These are phyloP conservation scores for Taphrina confusa DNA, from an alignment of 1,139 yeast genomes.

Conservation along the genomic window DNA sequence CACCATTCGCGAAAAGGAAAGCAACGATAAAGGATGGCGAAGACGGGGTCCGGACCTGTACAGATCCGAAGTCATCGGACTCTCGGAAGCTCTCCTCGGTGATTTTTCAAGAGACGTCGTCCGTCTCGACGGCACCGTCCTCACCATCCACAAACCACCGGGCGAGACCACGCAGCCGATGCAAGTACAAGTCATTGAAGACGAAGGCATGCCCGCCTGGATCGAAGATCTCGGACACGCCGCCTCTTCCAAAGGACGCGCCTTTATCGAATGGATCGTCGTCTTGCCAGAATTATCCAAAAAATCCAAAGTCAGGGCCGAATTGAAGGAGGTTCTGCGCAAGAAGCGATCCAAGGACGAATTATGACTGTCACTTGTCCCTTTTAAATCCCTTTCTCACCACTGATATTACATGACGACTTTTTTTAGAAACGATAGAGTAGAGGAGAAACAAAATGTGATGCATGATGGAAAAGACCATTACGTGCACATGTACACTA, in stretches of 20 bases:
- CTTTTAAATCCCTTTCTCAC: too few relatives aligned
- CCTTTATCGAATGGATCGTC: slow-evolving; percentile 27
- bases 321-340: not conserved
- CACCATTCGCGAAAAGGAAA: slow-evolving; percentile 57
- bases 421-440: too few relatives aligned
- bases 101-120: slow-evolving; percentile 72
- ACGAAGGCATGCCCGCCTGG: slow-evolving; percentile 79
- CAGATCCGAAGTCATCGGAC: slow-evolving; percentile 74
- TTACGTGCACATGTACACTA: too few relatives aligned
- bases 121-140: slow-evolving; percentile 62
- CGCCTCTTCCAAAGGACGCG: slow-evolving; percentile 21
- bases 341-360: slow-evolving; percentile 17
- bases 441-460: too few relatives aligned
- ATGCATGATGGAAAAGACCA: too few relatives aligned
- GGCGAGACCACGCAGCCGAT: slow-evolving; percentile 64
- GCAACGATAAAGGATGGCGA: slow-evolving; percentile 76
- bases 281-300: slow-evolving; percentile 22
- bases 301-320: not conserved
- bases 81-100: slow-evolving; percentile 72
- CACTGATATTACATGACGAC: too few relatives aligned
- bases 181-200: slow-evolving; percentile 66
- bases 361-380: too few relatives aligned
- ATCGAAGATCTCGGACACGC: slow-evolving; percentile 23
- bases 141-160: slow-evolving; percentile 54
- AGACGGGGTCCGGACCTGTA: slow-evolving; percentile 72